Conservation (phyloP, 1,139 yeast genomes). For the Candida dubliniensis region DNA sequence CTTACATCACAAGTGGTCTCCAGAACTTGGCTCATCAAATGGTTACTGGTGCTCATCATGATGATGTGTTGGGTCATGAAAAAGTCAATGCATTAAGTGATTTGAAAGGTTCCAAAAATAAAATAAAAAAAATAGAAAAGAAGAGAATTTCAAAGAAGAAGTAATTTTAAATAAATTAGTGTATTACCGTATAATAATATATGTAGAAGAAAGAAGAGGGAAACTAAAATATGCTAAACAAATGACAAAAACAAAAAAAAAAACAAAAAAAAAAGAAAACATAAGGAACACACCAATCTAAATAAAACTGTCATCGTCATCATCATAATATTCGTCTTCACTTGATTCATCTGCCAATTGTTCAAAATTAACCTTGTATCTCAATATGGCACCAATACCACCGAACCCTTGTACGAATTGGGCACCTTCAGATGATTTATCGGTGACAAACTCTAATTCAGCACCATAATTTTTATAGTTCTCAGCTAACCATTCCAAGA, state of each 20-base stretch:
- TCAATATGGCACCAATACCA: conserved; percentile 95
- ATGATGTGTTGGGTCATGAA: conserved; percentile 68
- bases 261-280: background rate
- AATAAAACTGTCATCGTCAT: conserved; percentile 60
- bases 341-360: conserved; percentile 88
- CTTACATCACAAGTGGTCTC: conserved; percentile 83
- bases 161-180: conserved; percentile 2
- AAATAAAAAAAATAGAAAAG: conserved; percentile 17
- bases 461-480: conserved; percentile 94
- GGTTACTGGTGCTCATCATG: conserved; percentile 69
- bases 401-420: conserved; percentile 98
- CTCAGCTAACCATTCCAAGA: conserved; percentile 97
- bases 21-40: conserved; percentile 83
- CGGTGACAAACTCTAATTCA: conserved; percentile 91
- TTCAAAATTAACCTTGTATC: conserved; percentile 96
- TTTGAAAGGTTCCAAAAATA: conserved; percentile 38
- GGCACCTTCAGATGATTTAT: conserved; percentile 96
- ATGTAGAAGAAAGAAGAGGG: conserved; percentile 1
- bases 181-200: conserved; percentile 2
- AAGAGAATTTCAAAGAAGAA: conserved; percentile 7
- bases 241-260: background rate
- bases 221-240: background rate
- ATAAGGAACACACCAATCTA: conserved; percentile 16
- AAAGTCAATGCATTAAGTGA: conserved; percentile 70
- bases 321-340: conserved; percentile 82